A percentile compares a stretch with the other conserved stretches of the same genome.
Evolutionary conservation across 208 protist species (phyloP).

Genomic region (Kentomonas sorsogonicus): DNA sequence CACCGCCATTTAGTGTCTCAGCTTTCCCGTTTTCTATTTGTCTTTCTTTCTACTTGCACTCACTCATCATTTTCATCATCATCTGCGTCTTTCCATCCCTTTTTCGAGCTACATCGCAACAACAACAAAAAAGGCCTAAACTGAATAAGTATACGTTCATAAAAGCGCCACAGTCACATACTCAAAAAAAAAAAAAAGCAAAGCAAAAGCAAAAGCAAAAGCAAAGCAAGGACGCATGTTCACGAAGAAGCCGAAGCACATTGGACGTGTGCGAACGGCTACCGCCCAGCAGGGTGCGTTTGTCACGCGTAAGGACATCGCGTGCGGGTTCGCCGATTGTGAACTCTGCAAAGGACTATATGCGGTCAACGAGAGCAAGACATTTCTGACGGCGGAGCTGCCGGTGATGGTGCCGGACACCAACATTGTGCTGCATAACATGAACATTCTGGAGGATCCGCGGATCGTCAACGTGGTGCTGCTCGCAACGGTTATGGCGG

Average conservation of each 20-base stretch:
- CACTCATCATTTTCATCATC: too few species aligned
- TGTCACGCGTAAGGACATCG: slow-evolving; percentile 77
- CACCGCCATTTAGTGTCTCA: too few species aligned
- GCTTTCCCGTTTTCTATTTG: too few species aligned
- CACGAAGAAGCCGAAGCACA: slow-evolving; percentile 51
- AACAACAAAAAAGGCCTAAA: too few species aligned
- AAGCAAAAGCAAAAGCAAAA: too few species aligned
- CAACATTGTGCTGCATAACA: slow-evolving; percentile 91
- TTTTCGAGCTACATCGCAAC: too few species aligned
- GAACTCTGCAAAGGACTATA: too few species aligned
- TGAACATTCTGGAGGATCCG: slow-evolving; percentile 83
- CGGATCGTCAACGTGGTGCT: slow-evolving; percentile 83
- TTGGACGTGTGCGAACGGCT: slow-evolving; percentile 37
- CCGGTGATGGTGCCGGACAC: slow-evolving; percentile 82
- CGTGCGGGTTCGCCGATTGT: slow-evolving; percentile 62
- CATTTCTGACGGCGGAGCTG: slow-evolving; percentile 22
- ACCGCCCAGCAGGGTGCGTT: slow-evolving; percentile 8
- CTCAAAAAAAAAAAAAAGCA: too few species aligned
- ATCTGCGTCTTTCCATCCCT: too few species aligned
- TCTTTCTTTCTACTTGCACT: too few species aligned
- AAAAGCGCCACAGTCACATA: too few species aligned
- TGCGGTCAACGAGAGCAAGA: slow-evolving; percentile 22
- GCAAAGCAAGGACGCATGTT: slow-evolving; percentile 73
- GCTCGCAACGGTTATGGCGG: slow-evolving; percentile 82
- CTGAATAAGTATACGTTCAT: too few species aligned